Base-by-base conservation (phyloP, 2,329 filamentous ascomycete genomes). In the Penicillium oxalicum region DNA sequence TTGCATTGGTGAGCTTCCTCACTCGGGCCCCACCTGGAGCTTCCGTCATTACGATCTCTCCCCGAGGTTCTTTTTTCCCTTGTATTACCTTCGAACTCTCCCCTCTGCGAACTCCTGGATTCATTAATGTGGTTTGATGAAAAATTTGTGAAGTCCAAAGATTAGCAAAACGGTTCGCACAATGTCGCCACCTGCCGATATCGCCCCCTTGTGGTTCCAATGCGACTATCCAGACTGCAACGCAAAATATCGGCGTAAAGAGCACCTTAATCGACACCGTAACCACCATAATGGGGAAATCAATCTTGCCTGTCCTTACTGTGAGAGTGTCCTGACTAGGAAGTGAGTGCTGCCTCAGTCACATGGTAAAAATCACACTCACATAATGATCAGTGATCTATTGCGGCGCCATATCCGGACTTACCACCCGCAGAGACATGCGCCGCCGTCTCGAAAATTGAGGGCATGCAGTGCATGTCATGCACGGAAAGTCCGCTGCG, bases 161-260 rank as follows among this genome's bases (percentile, higher is more conserved):
- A 26, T 41, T 42, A 8, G 32, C 28, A 18, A 28, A 36, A 34
- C 29, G n/a, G 18, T 28, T 25, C 18, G 18, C 27, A 48, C 32
- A 38, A 50, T 50, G 48, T 27, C 43, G 33, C 38, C 38, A 11
- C 39, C 38, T 38, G 34, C 43, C 43, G 44, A 50, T 40, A 32
- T 18, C 11, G 34, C 29, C 27, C 29, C 32, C 27, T 43, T 29
- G n/a, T 46, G 47, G 25, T 56, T 51, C 41, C 29, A 32, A 25
- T 62, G 60, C 32, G 29, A 41, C 11, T 47, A 54, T 40, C 58
- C 58, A 6, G 51, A 42, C 29, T 61, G 60, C 36, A 46, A 38
- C n/a, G 52, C 56, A 4, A 51, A 40, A 25, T 61, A 62, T 50
- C 51, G 40, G 13, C 60, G 56, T 39, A 61, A 55, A 50, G 59